Percentiles rank a stretch among this genome's conserved stretches.
These are phyloP conservation scores for Volvariella surrecta DNA, from an alignment of 1,284 basidiomycete species.

Conservation along the genomic window DNA sequence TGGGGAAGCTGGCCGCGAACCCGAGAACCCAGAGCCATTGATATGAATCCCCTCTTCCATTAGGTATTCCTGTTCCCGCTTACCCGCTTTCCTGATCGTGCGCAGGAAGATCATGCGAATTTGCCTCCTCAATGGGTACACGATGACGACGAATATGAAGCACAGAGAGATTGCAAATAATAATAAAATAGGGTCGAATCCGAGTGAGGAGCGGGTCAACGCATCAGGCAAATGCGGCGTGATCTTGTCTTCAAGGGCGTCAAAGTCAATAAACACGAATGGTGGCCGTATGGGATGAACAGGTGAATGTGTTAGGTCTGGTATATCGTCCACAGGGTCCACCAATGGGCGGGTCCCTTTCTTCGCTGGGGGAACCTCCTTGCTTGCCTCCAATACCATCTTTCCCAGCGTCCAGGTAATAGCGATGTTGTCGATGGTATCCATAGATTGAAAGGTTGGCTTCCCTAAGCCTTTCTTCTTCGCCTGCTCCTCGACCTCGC, in stretches of 20 bases:
- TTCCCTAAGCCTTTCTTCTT: slow-evolving; percentile 72
- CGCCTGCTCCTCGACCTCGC: slow-evolving; percentile 67
- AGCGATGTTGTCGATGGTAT: slow-evolving; percentile 85
- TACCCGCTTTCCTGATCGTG: slow-evolving; percentile 28
- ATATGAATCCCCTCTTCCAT: slow-evolving; percentile 51
- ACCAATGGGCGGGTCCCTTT: slow-evolving; percentile 44
- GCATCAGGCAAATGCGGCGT: slow-evolving; percentile 54
- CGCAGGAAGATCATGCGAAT: slow-evolving; percentile 41
- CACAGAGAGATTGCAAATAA: slow-evolving; percentile 42
- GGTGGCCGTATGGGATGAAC: slow-evolving; percentile 55
- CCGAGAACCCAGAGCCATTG: slow-evolving; percentile 13
- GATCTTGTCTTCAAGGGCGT: slow-evolving; percentile 51
- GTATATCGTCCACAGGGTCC: slow-evolving; percentile 61
- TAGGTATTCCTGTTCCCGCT: slow-evolving; percentile 34
- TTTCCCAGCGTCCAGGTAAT: slow-evolving; percentile 98
- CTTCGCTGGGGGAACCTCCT: slow-evolving; percentile 54
- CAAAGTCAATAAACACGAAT: slow-evolving; percentile 46
- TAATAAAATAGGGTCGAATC: slow-evolving; percentile 59
- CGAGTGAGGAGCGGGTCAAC: slow-evolving; percentile 51
- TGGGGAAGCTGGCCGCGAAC: slow-evolving; percentile 19
- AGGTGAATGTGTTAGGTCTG: slow-evolving; percentile 38
- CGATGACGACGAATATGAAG: slow-evolving; percentile 30
- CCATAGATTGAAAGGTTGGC: slow-evolving; percentile 85
- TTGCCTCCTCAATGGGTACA: slow-evolving; percentile 48
- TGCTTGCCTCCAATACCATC: slow-evolving; percentile 95